Percentiles rank a stretch among this genome's conserved stretches.
phyloP scores from a whole-genome alignment of 164 flowering plant species.

The Saururus chinensis region DNA sequence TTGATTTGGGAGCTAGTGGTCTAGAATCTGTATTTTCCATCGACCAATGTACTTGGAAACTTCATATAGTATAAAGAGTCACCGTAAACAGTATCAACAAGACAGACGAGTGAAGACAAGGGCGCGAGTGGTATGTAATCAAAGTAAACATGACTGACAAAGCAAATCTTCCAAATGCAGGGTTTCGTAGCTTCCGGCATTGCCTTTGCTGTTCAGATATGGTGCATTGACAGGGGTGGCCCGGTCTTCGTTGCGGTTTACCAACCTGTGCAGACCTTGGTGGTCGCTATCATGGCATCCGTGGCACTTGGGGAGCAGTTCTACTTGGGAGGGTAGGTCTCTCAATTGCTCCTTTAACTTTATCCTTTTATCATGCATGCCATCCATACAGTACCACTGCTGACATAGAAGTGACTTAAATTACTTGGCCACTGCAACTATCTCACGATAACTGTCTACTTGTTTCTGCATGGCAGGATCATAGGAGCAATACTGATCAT shows the following conservation, averaged over 20 bases:
- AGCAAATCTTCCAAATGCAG: constrained; percentile 26
- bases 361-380: not conserved
- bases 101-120: too few species aligned
- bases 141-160: not conserved
- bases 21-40: too few species aligned
- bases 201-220: constrained; percentile 97
- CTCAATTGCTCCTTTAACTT: not conserved
- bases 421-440: not conserved
- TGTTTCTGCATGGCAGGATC: constrained; percentile 46
- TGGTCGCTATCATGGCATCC: constrained; percentile 94
- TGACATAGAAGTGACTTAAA: not conserved
- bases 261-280: constrained; percentile 97
- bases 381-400: not conserved
- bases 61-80: too few species aligned
- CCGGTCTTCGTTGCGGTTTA: constrained; percentile 98
- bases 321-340: constrained; percentile 85
- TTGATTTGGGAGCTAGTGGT: too few species aligned
- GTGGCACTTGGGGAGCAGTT: constrained; percentile 85
- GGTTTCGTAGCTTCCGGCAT: constrained; percentile 98
- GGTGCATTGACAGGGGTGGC: constrained; percentile 99
- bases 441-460: not conserved
- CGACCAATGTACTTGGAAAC: too few species aligned
- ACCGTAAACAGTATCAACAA: too few species aligned
- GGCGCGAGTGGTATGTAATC: too few species aligned
- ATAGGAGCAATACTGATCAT: constrained; percentile 92